Percentiles rank a stretch among this genome's conserved stretches.
phyloP scores from a whole-genome alignment of 495 filamentous ascomycete species.

The Neurospora sp. region DNA sequence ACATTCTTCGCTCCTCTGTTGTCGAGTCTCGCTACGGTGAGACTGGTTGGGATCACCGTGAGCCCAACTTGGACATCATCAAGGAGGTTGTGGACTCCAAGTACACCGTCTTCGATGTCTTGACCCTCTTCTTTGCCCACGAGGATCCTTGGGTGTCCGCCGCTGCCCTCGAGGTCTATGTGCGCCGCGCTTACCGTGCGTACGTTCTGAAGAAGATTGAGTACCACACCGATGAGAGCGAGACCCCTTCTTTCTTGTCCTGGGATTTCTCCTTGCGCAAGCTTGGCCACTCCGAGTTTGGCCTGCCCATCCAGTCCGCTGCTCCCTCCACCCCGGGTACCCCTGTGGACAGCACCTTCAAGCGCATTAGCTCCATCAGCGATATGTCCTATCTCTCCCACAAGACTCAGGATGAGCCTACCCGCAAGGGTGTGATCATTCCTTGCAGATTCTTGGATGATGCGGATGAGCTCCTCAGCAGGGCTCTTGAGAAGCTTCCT shows the following conservation, averaged over 20 bases:
- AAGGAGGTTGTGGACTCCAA: constrained; percentile 98
- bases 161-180: constrained; percentile 90
- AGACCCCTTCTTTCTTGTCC: constrained; percentile 71
- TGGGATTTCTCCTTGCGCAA: constrained; percentile 96
- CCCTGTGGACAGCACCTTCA: constrained; percentile 58
- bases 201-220: constrained; percentile 81
- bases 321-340: constrained; percentile 80
- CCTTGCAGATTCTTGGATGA: constrained; percentile 91
- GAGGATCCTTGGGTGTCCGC: constrained; percentile 90
- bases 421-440: constrained; percentile 88
- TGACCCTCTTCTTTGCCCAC: constrained; percentile 89
- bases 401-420: constrained; percentile 58
- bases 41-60: constrained; percentile 92
- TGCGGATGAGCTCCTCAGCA: constrained; percentile 70
- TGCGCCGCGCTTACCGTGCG: constrained; percentile 92
- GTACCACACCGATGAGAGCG: constrained; percentile 66
- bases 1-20: constrained; percentile 95
- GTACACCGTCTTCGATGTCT: constrained; percentile 94
- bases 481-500: constrained; percentile 77
- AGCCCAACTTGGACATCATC: constrained; percentile 74
- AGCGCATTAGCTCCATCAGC: constrained; percentile 84
- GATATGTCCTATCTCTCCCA: constrained; percentile 83
- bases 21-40: constrained; percentile 94
- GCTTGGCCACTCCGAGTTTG: constrained; percentile 81
- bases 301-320: constrained; percentile 61